Conservation (phyloP, 129 eudicot genomes). For the Saposhnikovia divaricata region DNA sequence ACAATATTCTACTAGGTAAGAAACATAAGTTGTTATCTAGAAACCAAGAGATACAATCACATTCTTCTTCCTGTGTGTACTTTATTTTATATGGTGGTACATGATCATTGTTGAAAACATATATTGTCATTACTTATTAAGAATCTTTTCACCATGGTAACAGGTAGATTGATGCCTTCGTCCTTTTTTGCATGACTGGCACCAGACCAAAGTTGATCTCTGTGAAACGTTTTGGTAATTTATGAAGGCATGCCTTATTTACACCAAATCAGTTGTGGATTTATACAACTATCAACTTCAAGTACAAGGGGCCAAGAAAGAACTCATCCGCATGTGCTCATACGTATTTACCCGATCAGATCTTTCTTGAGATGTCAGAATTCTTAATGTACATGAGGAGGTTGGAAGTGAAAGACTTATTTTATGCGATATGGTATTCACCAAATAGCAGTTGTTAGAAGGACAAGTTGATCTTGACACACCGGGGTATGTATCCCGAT, state of each 20-base stretch:
- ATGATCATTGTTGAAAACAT: not conserved
- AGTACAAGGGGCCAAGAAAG: not conserved
- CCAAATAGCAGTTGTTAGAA: no score
- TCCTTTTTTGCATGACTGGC: not conserved
- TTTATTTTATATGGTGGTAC: not conserved
- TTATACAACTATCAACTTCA: not conserved
- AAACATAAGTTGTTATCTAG: not conserved
- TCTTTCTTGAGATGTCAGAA: not conserved
- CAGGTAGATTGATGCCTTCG: not conserved
- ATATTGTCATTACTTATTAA: not conserved
- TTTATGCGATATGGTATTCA: no score
- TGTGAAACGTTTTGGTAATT: not conserved
- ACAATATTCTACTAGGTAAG: not conserved
- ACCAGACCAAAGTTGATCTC: not conserved
- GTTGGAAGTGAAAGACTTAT: no score
- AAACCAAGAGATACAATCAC: not conserved
- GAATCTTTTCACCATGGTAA: not conserved
- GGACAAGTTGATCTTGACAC: no score
- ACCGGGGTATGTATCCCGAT: no score
- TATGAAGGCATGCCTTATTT: not conserved
- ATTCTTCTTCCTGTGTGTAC: not conserved
- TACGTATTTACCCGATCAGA: not conserved
- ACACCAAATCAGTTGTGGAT: not conserved
- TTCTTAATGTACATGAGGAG: not conserved
- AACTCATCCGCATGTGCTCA: not conserved